Evolutionary conservation across 1,139 yeast genomes (phyloP).

Genomic region (Saccharomycopsis hybrid): DNA sequence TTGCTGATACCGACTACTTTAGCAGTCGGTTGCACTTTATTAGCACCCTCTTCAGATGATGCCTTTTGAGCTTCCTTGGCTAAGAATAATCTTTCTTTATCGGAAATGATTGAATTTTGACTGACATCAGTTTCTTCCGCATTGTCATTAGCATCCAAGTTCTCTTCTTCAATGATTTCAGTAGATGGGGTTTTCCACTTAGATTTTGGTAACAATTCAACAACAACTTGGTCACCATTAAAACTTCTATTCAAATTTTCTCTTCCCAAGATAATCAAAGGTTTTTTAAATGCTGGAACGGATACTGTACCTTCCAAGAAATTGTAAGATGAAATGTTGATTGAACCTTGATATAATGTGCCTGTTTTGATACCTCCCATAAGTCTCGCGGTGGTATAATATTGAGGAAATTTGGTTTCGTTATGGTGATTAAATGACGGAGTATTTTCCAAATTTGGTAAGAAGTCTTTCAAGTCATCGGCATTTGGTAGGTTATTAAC

Average conservation of each 20-base stretch:
- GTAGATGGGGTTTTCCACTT: conserved; percentile 88
- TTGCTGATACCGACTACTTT: conserved; percentile 80
- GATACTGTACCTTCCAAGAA: conserved; percentile 82
- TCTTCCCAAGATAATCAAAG: conserved; percentile 75
- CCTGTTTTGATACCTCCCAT: conserved; percentile 91
- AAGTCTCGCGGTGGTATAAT: conserved; percentile 72
- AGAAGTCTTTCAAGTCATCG: conserved; percentile 71
- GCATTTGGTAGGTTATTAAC: conserved; percentile 67
- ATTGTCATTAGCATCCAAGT: conserved; percentile 53
- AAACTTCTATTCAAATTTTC: conserved; percentile 85
- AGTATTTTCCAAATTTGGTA: conserved; percentile 51
- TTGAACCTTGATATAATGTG: conserved; percentile 76
- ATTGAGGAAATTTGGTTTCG: conserved; percentile 67
- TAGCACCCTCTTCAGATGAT: conserved; percentile 33
- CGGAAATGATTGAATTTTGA: conserved; percentile 50
- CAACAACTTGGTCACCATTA: conserved; percentile 86
- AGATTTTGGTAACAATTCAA: conserved; percentile 77
- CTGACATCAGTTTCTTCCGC: conserved; percentile 49
- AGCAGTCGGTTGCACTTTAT: conserved; percentile 79
- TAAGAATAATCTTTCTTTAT: conserved; percentile 65
- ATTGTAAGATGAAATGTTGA: conserved; percentile 79
- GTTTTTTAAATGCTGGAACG: conserved; percentile 70
- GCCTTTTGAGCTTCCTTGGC: conserved; percentile 74
- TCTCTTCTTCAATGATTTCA: conserved; percentile 70
- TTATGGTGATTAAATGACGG: conserved; percentile 31